Evolutionary conservation across 2,329 filamentous ascomycete genomes (phyloP).

Genomic region (Botrytis cinerea): DNA sequence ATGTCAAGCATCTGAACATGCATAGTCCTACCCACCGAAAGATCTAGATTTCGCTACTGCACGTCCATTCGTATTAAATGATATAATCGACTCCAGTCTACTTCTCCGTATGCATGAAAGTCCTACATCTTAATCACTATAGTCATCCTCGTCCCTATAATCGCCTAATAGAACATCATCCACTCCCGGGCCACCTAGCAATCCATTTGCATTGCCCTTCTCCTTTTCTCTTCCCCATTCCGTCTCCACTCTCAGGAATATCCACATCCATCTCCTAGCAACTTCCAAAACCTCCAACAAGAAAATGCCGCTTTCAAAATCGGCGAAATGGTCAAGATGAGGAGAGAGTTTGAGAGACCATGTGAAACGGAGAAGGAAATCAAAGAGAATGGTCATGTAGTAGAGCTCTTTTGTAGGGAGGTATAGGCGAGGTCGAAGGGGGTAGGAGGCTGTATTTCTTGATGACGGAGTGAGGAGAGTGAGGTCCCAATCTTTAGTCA

Average conservation of each 20-base stretch:
- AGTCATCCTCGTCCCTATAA: slow-evolving; percentile 65
- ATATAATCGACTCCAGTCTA: neutral
- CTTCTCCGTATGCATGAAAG: neutral
- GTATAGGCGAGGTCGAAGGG: slow-evolving; percentile 71
- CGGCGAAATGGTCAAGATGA: slow-evolving; percentile 78
- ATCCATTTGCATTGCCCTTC: slow-evolving; percentile 42
- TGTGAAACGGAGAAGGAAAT: slow-evolving; percentile 81
- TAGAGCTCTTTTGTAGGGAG: slow-evolving; percentile 75
- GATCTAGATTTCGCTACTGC: neutral
- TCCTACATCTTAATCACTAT: slow-evolving; percentile 46
- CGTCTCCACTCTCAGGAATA: slow-evolving; percentile 92
- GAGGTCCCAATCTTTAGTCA: slow-evolving; percentile 95
- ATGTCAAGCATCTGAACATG: neutral
- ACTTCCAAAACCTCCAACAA: slow-evolving; percentile 85
- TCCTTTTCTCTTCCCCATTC: slow-evolving; percentile 69
- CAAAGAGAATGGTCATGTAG: slow-evolving; percentile 76
- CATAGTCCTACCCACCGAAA: too few relatives aligned
- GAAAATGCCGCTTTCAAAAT: slow-evolving; percentile 88
- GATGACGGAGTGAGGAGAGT: slow-evolving; percentile 66
- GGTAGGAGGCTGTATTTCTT: slow-evolving; percentile 43
- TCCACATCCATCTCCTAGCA: slow-evolving; percentile 89
- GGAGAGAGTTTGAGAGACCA: slow-evolving; percentile 88
- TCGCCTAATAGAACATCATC: slow-evolving; percentile 78
- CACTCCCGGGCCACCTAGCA: slow-evolving; percentile 54
- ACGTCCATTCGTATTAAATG: neutral